Evolutionary conservation across 1,284 basidiomycete genomes (phyloP).

Genomic region (Boletellus sp.): DNA sequence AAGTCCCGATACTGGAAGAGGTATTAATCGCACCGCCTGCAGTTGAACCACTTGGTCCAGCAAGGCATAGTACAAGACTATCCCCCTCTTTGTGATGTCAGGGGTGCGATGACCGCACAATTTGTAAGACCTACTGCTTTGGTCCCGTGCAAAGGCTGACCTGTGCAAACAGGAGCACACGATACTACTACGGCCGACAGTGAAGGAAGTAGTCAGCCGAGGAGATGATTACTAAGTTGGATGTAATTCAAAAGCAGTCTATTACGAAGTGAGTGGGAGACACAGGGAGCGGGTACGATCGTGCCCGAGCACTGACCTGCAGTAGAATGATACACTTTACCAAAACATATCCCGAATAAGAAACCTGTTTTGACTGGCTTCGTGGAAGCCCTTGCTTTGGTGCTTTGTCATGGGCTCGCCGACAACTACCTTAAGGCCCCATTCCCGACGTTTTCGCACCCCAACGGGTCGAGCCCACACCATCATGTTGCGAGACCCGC

Average conservation of each 20-base stretch:
- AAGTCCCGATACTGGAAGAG: background rate
- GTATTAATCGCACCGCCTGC: conserved; percentile 1
- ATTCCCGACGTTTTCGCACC: background rate
- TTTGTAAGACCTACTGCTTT: conserved; percentile 54
- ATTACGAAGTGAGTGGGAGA: conserved; percentile 10
- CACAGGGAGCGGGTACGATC: background rate
- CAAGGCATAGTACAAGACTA: conserved; percentile 91
- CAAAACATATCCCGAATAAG: conserved; percentile 25
- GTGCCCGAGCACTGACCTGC: conserved; percentile 5
- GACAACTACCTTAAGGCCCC: background rate
- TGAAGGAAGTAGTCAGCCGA: conserved; percentile 92
- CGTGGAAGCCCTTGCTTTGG: background rate
- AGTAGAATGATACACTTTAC: background rate
- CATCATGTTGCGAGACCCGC: conserved; percentile 26
- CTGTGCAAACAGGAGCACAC: conserved; percentile 74
- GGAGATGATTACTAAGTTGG: conserved; percentile 81
- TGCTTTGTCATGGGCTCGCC: background rate
- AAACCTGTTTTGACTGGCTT: conserved; percentile 3
- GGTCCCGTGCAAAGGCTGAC: conserved; percentile 8
- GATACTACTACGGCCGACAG: conserved; percentile 85
- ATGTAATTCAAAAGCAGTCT: conserved; percentile 5
- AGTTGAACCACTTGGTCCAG: conserved; percentile 89
- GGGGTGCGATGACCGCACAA: conserved; percentile 89
- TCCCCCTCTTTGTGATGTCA: conserved; percentile 86
- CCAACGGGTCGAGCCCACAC: background rate